Evolutionary conservation across 306 rosid genomes (phyloP), one percentile per base, ranked within the genome.

Genomic region (Quercus cerris): DNA sequence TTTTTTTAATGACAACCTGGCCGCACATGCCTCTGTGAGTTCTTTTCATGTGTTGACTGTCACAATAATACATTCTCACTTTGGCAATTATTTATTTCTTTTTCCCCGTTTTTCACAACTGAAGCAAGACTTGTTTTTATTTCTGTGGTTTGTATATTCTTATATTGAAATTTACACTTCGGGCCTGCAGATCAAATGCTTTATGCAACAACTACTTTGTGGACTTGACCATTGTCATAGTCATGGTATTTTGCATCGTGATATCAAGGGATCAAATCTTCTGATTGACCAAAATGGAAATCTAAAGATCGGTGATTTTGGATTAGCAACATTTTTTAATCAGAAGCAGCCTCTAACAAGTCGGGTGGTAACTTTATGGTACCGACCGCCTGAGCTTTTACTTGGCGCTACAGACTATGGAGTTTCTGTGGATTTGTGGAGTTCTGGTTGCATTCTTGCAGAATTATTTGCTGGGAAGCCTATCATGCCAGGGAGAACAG

Each of bases 321-420:
- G 98, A 27, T 89, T 93, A 46, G 93, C 97, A 76, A 93, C 91
- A 41, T 80, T 85, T 76, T 78, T 78, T 61, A 85, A 79, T 77
- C 88, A 84, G 77, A 84, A 75, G 70, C 91, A 91, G 81, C 88
- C 97, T 62, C 85, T 93, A 80, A 91, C 98, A n/a, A 93, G 98
- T 79, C 94, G 94, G 18, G 98, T 90, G 11, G 94, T 93, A 49
- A 93, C 98, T 74, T 84, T 93, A 85, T 93, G 98, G 98, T 93
- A 93, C 80, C 84, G 98, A 66, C 94, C 98, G 4, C 98, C 98
- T 73, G 97, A 93, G 76, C 97, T 93, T 74, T 84, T 93, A 77
- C 97, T 93, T 20, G 97, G 97, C 25, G 86, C 93, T 64, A 90
- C 97, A 28, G 76, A 86, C 75, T 93, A 93, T 85, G 94, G 90